Percentiles rank a stretch among this genome's conserved stretches.
These are phyloP conservation scores for Geosiphon pyriformis DNA, from an alignment of 192 early-diverging fungal species.

Conservation along the genomic window DNA sequence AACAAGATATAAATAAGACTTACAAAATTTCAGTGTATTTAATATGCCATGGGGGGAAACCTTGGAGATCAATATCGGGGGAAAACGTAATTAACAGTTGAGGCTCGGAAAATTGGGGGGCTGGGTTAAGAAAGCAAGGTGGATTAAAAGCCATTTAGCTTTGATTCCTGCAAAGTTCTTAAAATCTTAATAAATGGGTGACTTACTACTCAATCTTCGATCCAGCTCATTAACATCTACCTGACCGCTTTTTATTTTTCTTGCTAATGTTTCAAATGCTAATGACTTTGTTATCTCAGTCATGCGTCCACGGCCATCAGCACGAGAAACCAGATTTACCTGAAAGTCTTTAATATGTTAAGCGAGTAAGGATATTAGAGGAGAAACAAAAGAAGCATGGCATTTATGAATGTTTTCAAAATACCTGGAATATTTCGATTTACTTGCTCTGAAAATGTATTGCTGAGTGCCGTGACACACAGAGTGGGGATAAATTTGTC, in stretches of 20 bases:
- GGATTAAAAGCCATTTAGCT: not conserved
- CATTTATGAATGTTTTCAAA: not conserved
- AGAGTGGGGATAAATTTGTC: constrained; percentile 9
- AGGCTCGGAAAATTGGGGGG: constrained; percentile 33
- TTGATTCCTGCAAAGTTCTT: not conserved
- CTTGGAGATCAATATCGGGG: constrained; percentile 35
- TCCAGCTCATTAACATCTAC: constrained; percentile 13
- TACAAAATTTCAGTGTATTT: constrained; percentile 43
- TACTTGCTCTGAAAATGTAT: not conserved
- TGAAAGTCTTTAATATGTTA: constrained; percentile 6
- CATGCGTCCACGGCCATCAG: constrained; percentile 15
- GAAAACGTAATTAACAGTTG: constrained; percentile 38
- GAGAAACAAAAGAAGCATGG: not conserved
- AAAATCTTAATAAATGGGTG: not conserved
- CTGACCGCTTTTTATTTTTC: constrained; percentile 7
- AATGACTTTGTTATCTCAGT: constrained; percentile 5
- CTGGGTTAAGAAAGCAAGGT: no score
- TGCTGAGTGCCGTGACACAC: not conserved
- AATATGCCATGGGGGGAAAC: constrained; percentile 42
- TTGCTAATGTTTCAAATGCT: not conserved
- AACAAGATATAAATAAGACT: constrained; percentile 6
- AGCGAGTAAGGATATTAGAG: not conserved
- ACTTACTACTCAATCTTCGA: constrained; percentile 13
- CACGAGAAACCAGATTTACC: constrained; percentile 15
- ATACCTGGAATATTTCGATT: constrained; percentile 6